Evolutionary conservation across 495 filamentous ascomycete genomes (phyloP).

Genomic region (Cercophora samala): DNA sequence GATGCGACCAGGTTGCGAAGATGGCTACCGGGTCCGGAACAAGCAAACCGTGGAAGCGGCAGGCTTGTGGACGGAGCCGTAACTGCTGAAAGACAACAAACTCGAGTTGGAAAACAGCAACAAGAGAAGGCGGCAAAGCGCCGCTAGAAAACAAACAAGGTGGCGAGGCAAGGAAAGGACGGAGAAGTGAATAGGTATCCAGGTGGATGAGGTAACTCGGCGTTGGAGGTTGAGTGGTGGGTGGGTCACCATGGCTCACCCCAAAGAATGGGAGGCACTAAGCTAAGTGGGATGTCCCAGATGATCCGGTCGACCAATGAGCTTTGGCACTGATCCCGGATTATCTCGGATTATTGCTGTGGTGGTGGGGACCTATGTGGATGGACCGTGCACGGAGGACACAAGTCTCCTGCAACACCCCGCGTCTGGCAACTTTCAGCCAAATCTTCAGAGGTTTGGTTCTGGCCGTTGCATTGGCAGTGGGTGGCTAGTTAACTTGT

Average conservation of each 20-base stretch:
- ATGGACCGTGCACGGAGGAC: not conserved
- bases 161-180: slow-evolving; percentile 3
- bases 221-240: slow-evolving; percentile 17
- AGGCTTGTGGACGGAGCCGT: not conserved
- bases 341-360: not conserved
- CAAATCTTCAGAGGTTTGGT: not conserved
- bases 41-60: not conserved
- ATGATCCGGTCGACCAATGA: slow-evolving; percentile 26
- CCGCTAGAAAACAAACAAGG: not conserved
- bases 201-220: slow-evolving; percentile 17
- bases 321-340: slow-evolving; percentile 1
- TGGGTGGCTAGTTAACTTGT: too few species aligned
- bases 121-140: not conserved
- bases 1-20: slow-evolving; percentile 6
- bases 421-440: not conserved
- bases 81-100: not conserved
- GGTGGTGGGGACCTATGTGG: not conserved
- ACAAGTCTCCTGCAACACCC: not conserved
- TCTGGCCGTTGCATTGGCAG: not conserved
- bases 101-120: not conserved
- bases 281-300: slow-evolving; percentile 23
- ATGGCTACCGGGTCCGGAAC: slow-evolving; percentile 6
- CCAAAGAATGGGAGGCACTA: not conserved
- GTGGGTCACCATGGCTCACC: slow-evolving; percentile 4
- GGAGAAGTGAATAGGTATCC: slow-evolving; percentile 9